These are phyloP conservation scores for Rauvolfia tetraphylla DNA, from an alignment of 257 asterid genomes.

Conservation along the genomic window DNA sequence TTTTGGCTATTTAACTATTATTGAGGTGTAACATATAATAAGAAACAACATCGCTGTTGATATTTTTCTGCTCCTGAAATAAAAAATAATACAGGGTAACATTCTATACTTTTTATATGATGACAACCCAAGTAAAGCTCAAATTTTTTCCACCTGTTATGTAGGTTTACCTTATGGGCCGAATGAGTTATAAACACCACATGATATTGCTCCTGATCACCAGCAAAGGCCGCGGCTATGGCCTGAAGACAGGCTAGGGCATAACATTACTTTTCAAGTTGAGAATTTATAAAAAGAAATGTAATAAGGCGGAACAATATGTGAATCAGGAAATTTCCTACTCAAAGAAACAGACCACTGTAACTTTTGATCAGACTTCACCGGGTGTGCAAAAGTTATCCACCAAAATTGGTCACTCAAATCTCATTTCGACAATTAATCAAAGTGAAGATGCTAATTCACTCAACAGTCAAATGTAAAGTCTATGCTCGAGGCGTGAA, in stretches of 20 bases:
- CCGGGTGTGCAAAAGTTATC: not conserved
- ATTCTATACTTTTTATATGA: not conserved
- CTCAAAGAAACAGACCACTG: not conserved
- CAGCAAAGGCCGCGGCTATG: constrained; percentile 80
- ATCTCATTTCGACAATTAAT: not conserved
- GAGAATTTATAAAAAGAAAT: not conserved
- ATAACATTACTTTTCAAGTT: not conserved
- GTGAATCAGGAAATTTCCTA: not conserved
- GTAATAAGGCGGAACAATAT: constrained; percentile 3
- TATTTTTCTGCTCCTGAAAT: too few species aligned
- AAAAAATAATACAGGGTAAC: not conserved
- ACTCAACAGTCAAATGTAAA: too few species aligned
- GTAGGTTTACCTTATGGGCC: constrained; percentile 59
- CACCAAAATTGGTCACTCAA: not conserved
- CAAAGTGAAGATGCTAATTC: not conserved
- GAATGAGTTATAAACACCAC: constrained; percentile 80
- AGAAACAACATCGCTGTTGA: not conserved
- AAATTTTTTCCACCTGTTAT: not conserved
- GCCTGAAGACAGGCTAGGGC: constrained; percentile 44
- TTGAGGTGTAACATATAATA: not conserved
- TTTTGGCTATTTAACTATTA: not conserved
- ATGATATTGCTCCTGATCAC: constrained; percentile 55
- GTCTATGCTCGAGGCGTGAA: too few species aligned
- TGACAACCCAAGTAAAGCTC: not conserved
- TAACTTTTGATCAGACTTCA: not conserved